Evolutionary conservation across 225 moss, liverwort and hornwort species (phyloP).

Genomic region (Asterella californica): DNA sequence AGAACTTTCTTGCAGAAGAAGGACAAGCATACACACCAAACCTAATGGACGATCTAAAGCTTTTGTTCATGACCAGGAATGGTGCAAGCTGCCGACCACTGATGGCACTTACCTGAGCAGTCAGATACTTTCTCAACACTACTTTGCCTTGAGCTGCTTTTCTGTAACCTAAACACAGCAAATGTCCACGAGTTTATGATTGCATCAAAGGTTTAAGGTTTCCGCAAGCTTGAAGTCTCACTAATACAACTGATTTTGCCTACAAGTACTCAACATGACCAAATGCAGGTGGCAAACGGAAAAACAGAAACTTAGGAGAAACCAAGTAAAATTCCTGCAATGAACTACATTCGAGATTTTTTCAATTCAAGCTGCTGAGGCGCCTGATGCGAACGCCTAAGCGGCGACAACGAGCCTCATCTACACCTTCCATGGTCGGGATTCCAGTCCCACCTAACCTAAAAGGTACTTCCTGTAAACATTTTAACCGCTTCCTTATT

Average conservation of each 20-base stretch:
- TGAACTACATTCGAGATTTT: neutral
- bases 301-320: no score
- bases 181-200: neutral
- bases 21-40: neutral
- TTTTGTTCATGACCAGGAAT: neutral
- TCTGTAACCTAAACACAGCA: constrained; percentile 64
- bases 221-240: neutral
- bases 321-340: neutral
- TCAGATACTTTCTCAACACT: constrained; percentile 74
- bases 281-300: neutral
- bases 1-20: neutral
- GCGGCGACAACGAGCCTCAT: neutral
- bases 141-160: constrained; percentile 74
- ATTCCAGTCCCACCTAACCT: neutral
- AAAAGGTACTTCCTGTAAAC: neutral
- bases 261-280: neutral
- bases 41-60: neutral
- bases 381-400: neutral
- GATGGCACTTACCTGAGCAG: constrained; percentile 52
- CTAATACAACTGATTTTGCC: neutral
- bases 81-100: neutral
- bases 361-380: neutral
- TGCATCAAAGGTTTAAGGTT: neutral
- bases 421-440: neutral
- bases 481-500: neutral